These are phyloP conservation scores for Lachancea thermotolerans DNA, from an alignment of 805 yeast species.

Conservation along the genomic window DNA sequence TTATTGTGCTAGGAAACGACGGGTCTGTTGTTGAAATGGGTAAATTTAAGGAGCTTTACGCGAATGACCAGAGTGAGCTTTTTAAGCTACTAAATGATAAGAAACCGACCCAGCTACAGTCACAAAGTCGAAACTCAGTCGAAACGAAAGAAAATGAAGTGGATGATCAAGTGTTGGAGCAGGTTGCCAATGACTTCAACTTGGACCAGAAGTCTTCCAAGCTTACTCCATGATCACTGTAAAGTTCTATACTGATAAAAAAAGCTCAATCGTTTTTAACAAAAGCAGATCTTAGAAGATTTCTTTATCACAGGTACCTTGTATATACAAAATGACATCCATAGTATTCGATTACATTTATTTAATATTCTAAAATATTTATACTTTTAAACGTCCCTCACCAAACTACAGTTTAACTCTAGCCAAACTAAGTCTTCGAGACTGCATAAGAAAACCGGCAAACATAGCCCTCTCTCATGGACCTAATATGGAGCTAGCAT, in stretches of 20 bases:
- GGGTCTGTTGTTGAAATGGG: constrained; percentile 81
- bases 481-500: neutral
- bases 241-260: neutral
- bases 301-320: neutral
- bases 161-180: constrained; percentile 11
- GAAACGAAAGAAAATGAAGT: neutral
- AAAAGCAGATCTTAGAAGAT: neutral
- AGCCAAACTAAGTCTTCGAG: no score
- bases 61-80: constrained; percentile 37
- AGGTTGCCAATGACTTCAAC: constrained; percentile 9
- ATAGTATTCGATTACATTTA: no score
- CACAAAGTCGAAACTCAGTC: neutral
- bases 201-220: constrained; percentile 11
- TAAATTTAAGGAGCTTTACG: constrained; percentile 48
- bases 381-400: neutral
- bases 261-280: neutral
- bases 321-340: neutral
- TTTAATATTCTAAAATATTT: no score
- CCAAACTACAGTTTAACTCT: no score
- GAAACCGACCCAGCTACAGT: neutral
- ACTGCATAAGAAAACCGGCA: no score
- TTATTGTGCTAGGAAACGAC: constrained; percentile 75
- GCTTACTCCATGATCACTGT: constrained; percentile 7
- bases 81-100: constrained; percentile 34
- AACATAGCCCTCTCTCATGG: neutral